Conservation (phyloP, 1,284 basidiomycete species). For the Taiwanofungus camphoratus region DNA sequence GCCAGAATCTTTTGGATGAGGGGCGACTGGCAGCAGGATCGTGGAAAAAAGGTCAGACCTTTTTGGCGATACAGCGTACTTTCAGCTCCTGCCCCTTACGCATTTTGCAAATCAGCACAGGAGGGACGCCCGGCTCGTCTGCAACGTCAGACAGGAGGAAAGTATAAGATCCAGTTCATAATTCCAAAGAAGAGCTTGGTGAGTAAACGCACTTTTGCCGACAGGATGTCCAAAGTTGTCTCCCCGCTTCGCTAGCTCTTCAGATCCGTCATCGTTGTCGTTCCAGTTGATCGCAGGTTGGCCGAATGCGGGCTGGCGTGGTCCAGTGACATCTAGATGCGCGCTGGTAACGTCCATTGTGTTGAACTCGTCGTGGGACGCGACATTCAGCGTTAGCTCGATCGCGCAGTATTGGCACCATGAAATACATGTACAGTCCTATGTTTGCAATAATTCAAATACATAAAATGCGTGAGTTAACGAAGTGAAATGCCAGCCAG, state of each 20-base stretch:
- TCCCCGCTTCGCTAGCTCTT: slow-evolving; percentile 68
- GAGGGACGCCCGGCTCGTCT: slow-evolving; percentile 59
- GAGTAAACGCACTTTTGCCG: slow-evolving; percentile 62
- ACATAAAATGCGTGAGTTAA: too few relatives aligned
- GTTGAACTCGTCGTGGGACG: slow-evolving; percentile 54
- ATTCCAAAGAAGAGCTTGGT: slow-evolving; percentile 3
- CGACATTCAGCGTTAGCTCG: slow-evolving; percentile 64
- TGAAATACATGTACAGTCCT: slow-evolving; percentile 84
- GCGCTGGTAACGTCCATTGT: slow-evolving; percentile 83
- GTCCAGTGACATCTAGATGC: slow-evolving; percentile 54
- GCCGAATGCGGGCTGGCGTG: slow-evolving; percentile 9
- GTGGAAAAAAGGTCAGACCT: slow-evolving; percentile 45
- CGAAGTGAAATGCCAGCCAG: too few relatives aligned
- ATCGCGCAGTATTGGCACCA: slow-evolving; percentile 82
- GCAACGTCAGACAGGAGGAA: not conserved
- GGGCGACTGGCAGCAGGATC: slow-evolving; percentile 1
- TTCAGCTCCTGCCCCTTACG: slow-evolving; percentile 92
- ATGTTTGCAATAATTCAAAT: too few relatives aligned
- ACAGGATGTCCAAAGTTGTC: slow-evolving; percentile 83
- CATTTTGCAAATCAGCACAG: slow-evolving; percentile 89
- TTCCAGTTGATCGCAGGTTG: slow-evolving; percentile 20
- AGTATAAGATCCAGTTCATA: not conserved
- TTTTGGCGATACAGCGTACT: slow-evolving; percentile 87
- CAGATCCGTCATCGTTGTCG: slow-evolving; percentile 46
- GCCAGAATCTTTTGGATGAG: too few relatives aligned